A percentile compares a stretch with the other conserved stretches of the same genome.
Conservation (phyloP, 1,284 basidiomycete species). For the Gymnopus androsaceus region DNA sequence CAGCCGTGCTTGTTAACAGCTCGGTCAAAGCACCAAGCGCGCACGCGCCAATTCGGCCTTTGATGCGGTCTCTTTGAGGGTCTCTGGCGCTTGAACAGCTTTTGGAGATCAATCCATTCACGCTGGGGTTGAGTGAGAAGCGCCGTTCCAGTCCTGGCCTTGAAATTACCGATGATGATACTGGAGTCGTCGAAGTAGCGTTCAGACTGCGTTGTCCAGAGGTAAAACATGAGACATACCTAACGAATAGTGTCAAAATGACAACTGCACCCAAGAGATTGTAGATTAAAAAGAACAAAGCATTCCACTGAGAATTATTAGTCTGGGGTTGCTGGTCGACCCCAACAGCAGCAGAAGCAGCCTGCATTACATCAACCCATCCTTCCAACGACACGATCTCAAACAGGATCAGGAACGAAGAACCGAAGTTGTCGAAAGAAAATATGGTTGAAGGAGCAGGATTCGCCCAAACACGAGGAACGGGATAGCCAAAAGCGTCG, state of each 20-base stretch:
- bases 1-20: constrained; percentile 92
- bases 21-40: constrained; percentile 91
- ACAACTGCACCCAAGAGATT: constrained; percentile 92
- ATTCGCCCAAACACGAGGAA: constrained; percentile 88
- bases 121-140: constrained; percentile 87
- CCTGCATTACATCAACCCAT: constrained; percentile 91
- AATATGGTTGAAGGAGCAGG: constrained; percentile 84
- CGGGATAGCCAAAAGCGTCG: constrained; percentile 62
- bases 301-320: constrained; percentile 79
- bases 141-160: constrained; percentile 81
- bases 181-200: constrained; percentile 38
- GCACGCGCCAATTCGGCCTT: constrained; percentile 56
- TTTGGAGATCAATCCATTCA: constrained; percentile 94
- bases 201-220: background rate
- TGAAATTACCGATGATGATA: constrained; percentile 96
- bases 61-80: constrained; percentile 81
- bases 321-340: constrained; percentile 66
- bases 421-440: constrained; percentile 88
- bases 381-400: constrained; percentile 97
- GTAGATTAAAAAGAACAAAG: constrained; percentile 92
- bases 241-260: constrained; percentile 87
- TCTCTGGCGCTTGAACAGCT: constrained; percentile 84
- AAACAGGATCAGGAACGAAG: constrained; percentile 89
- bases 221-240: constrained; percentile 46
- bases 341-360: constrained; percentile 82